These are phyloP conservation scores for Aspergillus neotritici DNA, from an alignment of 2,329 filamentous ascomycete species.

Conservation along the genomic window DNA sequence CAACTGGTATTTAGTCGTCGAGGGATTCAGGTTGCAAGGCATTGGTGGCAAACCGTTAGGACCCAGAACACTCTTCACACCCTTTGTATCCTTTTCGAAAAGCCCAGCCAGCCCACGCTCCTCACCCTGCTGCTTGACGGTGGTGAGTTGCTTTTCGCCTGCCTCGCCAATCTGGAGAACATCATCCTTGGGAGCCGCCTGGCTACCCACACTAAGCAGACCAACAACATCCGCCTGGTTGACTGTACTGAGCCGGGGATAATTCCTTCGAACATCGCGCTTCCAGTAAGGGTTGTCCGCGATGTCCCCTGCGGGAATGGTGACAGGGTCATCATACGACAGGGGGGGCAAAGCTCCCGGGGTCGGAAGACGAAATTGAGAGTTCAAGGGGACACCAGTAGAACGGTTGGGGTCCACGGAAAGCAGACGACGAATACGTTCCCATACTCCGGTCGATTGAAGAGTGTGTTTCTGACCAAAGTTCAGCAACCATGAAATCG, in stretches of 20 bases:
- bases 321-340: constrained; percentile 75
- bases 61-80: constrained; percentile 58
- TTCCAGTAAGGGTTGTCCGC: constrained; percentile 96
- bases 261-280: constrained; percentile 76
- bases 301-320: constrained; percentile 75
- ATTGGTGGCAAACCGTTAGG: constrained; percentile 78
- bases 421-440: constrained; percentile 68
- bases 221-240: constrained; percentile 80
- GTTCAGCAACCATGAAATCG: background rate
- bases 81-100: constrained; percentile 61
- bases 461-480: constrained; percentile 82
- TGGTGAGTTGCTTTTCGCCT: constrained; percentile 68
- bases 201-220: constrained; percentile 78
- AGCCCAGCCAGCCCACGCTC: constrained; percentile 65
- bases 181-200: constrained; percentile 72
- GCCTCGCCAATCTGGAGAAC: constrained; percentile 66
- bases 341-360: constrained; percentile 67
- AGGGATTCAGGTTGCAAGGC: constrained; percentile 63
- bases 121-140: constrained; percentile 67
- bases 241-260: constrained; percentile 73
- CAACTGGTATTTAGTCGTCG: constrained; percentile 59
- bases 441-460: constrained; percentile 85
- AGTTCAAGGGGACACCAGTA: constrained; percentile 86
- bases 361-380: constrained; percentile 81
- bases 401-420: constrained; percentile 84